Conservation (phyloP, 169 alveolate species). For the Eimeria tenella region DNA sequence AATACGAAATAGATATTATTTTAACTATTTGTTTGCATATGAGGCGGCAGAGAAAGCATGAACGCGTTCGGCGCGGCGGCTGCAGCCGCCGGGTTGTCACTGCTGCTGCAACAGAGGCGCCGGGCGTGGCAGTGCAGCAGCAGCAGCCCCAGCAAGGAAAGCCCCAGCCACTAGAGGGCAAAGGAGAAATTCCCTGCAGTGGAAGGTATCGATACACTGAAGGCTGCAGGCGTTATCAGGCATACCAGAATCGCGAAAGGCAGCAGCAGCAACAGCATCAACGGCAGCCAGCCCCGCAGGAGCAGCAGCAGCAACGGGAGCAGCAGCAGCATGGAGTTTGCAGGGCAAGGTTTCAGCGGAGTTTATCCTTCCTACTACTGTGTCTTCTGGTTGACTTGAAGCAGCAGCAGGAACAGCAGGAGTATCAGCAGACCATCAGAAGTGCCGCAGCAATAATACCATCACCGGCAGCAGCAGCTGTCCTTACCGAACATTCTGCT, state of each 20-base stretch:
- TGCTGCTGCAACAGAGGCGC: too few relatives aligned
- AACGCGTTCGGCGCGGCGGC: too few relatives aligned
- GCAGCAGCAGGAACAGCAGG: slow-evolving; percentile 24
- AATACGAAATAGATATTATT: too few relatives aligned
- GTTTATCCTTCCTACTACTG: neutral
- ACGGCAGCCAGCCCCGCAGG: slow-evolving; percentile 40
- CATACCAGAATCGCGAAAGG: neutral
- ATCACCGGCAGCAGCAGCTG: neutral
- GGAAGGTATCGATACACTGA: neutral
- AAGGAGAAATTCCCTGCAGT: too few relatives aligned
- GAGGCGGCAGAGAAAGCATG: too few relatives aligned
- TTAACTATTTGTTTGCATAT: too few relatives aligned
- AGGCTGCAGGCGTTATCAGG: neutral
- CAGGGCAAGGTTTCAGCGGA: neutral
- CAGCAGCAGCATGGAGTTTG: neutral
- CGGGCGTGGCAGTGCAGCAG: too few relatives aligned
- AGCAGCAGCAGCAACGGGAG: neutral
- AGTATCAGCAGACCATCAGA: neutral
- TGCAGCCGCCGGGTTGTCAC: too few relatives aligned
- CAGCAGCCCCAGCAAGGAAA: too few relatives aligned
- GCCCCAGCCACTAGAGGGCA: too few relatives aligned
- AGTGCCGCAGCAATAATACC: neutral
- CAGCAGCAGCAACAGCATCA: too few relatives aligned
- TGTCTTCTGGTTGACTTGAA: neutral
- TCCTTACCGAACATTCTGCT: neutral